Conservation (phyloP, 306 rosid genomes). For the Ziziphus jujuba region DNA sequence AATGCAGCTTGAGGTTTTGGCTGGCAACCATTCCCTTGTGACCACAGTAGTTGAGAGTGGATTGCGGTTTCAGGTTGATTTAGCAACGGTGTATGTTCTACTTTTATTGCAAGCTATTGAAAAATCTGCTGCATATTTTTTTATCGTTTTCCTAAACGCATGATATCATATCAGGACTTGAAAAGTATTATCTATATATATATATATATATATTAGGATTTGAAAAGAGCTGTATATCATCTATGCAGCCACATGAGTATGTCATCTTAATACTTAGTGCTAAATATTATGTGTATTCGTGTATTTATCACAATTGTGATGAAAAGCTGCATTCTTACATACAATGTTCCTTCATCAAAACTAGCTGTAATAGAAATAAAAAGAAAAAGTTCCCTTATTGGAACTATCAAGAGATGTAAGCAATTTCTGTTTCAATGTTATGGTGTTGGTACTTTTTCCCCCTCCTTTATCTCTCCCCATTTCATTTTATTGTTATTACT, state of each 20-base stretch:
- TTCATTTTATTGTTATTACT: neutral
- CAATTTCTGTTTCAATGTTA: neutral
- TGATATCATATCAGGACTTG: neutral
- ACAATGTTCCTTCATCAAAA: too few relatives aligned
- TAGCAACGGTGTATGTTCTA: slow-evolving; percentile 81
- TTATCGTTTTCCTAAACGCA: slow-evolving; percentile 3
- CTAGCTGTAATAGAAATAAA: too few relatives aligned
- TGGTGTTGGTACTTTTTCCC: neutral
- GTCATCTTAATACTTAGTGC: neutral
- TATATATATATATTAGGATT: too few relatives aligned
- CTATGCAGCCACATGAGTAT: neutral
- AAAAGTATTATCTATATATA: too few relatives aligned
- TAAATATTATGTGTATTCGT: too few relatives aligned
- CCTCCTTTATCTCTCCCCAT: neutral
- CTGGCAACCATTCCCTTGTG: slow-evolving; percentile 92
- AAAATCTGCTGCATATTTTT: slow-evolving; percentile 11
- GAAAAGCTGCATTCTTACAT: too few relatives aligned
- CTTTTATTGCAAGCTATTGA: slow-evolving; percentile 28
- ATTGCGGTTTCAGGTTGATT: slow-evolving; percentile 81
- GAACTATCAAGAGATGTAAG: neutral
- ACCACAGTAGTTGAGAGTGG: slow-evolving; percentile 87
- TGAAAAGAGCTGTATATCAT: neutral
- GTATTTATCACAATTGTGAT: neutral
- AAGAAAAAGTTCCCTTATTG: neutral
- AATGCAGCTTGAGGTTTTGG: slow-evolving; percentile 94